Evolutionary conservation across 805 yeast genomes (phyloP), one percentile per base, ranked within the genome.

Genomic region (Candida corydali): DNA sequence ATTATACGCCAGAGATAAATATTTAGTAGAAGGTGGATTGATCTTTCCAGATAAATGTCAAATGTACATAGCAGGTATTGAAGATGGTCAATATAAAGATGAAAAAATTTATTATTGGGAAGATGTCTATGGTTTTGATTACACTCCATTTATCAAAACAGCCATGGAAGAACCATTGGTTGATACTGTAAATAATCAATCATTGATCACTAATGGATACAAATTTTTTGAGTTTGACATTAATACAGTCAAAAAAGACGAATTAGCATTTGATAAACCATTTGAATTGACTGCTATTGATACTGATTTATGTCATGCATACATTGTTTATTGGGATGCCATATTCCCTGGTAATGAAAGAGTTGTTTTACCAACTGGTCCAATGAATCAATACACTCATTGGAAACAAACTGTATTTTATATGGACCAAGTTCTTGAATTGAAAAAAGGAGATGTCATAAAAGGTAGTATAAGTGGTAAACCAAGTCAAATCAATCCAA

Each of bases 391-490:
- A 49, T 88, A 89, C 71, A 93, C 98, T 11, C 99, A 93, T 68
- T 93, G 99, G 99, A 94, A 93, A 62, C 98, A 93, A 68, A 85
- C 96, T 14, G 94, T 93, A 1, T 88, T 94, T 65, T 94, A 93
- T 62, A 72, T 91, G 54, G 79, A 75, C 49, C 85, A 86, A 51
- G 95, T 86, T 19, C 63, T 91, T 46, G 85, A 80, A 52, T 65
- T 84, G 44, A 80, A 81, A 54, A 69, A 70, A 48, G 96, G 91
- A 40, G 98, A 93, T 52, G 54, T 59, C 27, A 69, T 94, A 46
- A 73, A 73, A 40, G 93, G 98, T 31, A 65, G 67, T 20, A 65
- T 93, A 41, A 76, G 82, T 8, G 80, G 86, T 44, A 72, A 80
- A 53, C 98, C 98, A 39, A 88, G 85, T 59, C 60, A 57, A 31